Evolutionary conservation across 805 yeast species (phyloP).

Genomic region (Kluyveromyces aestuarii): DNA sequence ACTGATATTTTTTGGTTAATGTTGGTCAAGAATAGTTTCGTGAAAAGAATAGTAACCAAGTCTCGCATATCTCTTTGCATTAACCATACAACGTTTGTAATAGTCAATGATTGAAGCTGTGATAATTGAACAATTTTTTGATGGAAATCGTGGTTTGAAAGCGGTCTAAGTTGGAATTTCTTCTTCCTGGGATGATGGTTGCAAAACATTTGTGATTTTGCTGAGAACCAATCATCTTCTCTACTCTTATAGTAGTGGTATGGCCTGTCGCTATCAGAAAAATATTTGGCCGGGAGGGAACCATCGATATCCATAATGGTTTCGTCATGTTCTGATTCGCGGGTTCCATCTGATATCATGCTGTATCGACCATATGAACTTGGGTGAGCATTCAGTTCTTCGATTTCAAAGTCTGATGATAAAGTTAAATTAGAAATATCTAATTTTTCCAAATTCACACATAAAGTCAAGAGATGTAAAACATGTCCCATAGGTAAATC

Average conservation of each 20-base stretch:
- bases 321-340: background rate
- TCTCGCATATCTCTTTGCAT: slow-evolving; percentile 22
- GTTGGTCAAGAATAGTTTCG: background rate
- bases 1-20: background rate
- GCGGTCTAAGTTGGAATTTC: slow-evolving; percentile 2
- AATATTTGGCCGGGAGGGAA: background rate
- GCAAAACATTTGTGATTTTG: slow-evolving; percentile 9
- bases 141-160: slow-evolving; percentile 5
- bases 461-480: slow-evolving; percentile 56
- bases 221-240: background rate
- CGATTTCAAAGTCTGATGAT: slow-evolving; percentile 52
- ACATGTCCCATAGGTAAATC: slow-evolving; percentile 77
- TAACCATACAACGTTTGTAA: slow-evolving; percentile 26
- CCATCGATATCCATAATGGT: slow-evolving; percentile 1
- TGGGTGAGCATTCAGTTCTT: background rate
- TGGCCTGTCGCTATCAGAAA: background rate
- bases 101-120: slow-evolving; percentile 15
- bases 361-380: background rate
- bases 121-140: slow-evolving; percentile 7
- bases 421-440: slow-evolving; percentile 55
- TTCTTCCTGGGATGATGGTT: slow-evolving; percentile 13
- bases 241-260: background rate
- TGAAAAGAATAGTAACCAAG: slow-evolving; percentile 7
- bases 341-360: background rate
- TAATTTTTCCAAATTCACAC: slow-evolving; percentile 48